phyloP scores from a whole-genome alignment of 768 basidiomycete species.

The Mycena metata region DNA sequence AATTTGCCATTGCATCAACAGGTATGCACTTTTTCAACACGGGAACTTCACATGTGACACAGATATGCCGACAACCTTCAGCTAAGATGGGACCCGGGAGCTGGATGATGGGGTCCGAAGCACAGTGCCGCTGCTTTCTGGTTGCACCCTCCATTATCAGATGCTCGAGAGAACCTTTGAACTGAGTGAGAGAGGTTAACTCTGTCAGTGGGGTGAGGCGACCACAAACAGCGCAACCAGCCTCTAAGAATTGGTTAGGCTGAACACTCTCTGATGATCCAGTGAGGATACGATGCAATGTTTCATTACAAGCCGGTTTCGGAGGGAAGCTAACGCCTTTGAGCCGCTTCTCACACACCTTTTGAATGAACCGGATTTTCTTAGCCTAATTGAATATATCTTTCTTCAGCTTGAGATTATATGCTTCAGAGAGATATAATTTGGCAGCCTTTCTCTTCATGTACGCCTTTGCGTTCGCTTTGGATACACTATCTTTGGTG shows the following conservation, averaged over 20 bases:
- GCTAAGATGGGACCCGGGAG: constrained; percentile 38
- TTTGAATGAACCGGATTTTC: too few relatives aligned
- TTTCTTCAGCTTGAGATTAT: too few relatives aligned
- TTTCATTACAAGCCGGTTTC: neutral
- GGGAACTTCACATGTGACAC: constrained; percentile 28
- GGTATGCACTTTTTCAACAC: constrained; percentile 40
- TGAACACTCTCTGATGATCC: neutral
- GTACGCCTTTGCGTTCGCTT: too few relatives aligned
- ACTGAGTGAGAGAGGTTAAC: neutral
- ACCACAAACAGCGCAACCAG: neutral
- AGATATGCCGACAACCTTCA: constrained; percentile 29
- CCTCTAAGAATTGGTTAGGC: neutral
- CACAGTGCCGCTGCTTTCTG: constrained; percentile 21
- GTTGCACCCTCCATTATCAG: constrained; percentile 3
- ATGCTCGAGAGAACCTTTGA: neutral
- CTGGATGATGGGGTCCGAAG: constrained; percentile 13
- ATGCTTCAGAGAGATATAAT: too few relatives aligned
- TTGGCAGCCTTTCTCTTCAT: too few relatives aligned
- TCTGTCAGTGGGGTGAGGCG: neutral
- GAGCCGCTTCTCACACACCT: too few relatives aligned
- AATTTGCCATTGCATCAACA: constrained; percentile 47
- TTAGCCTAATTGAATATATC: too few relatives aligned
- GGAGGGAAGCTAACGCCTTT: neutral
- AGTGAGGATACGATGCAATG: neutral
- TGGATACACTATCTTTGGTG: too few relatives aligned